Base-by-base conservation (phyloP, 805 yeast species). In the Yamadazyma tumulicola region DNA sequence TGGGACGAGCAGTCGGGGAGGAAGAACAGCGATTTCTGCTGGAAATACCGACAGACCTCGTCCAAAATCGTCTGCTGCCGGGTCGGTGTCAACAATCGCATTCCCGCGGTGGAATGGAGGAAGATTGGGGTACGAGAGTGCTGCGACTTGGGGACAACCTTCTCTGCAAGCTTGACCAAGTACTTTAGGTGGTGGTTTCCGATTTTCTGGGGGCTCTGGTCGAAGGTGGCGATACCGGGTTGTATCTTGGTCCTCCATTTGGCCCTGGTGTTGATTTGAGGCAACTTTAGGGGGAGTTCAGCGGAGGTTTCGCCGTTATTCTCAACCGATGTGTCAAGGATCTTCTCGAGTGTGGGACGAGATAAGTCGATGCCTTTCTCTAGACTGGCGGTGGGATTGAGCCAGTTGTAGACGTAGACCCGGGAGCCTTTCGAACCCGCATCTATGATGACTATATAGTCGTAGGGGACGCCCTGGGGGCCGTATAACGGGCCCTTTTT, bases 71-170 rank as follows among this genome's bases (percentile, higher is more conserved):
- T 54, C 27, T 58, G 59, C 44, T 73, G 79, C 22, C 74, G 73
- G 9, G 64, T 59, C 1, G 80, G 82, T 14, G 67, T 69, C 26
- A 81, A 55, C 10, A 75, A 52, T 28, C 86, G 55, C 77, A 80
- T 71, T 0, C 85, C 85, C 0, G 83, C 87, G 0, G 87, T 81
- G 1, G 85, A 78, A 52, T 81, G 85, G 5, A 81, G 51, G 44
- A 78, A 80, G 1, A 81, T 64, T 0, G 89, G 89, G 0, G 89
- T 81, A 31, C 86, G 50, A 7, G 48, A 48, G 32, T 75, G 79
- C 49, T 79, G 85, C 12, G 75, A 72, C 34, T 63, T 59, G 11
- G 89, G 89, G 2, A 81, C 72, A 5, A 76, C 60, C 7, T 66
- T 54, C 32, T 68, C 56, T 5, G 80, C 74, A 18, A 68, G 57